Base-by-base conservation (phyloP, 345 rosid genomes). In the Gossypium longicalyx region DNA sequence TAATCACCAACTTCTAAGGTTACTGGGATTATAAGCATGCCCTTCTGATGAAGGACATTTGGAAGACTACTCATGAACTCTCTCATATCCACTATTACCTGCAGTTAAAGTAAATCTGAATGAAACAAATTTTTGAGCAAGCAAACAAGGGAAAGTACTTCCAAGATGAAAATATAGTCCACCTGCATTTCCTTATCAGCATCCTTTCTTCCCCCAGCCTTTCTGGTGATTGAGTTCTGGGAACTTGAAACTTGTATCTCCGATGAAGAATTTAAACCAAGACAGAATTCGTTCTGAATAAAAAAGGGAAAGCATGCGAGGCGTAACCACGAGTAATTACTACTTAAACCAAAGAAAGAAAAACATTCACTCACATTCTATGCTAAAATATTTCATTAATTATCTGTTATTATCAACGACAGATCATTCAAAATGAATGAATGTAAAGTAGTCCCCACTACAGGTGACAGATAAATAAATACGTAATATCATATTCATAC, bases 21-120 rank as follows among this genome's bases (percentile, higher is more conserved):
- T 63, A 95, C 94, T 1, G 99, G 99, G 80, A 90, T 87, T 77
- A 93, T 88, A 66, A 87, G 89, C 93, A 93, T 91, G 64, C 98
- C 97, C 84, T 89, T 93, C 83, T 85, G 99, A 80, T 95, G 98
- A 79, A 95, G 97, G 76, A 95, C 97, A 83, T 93, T 95, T 7
- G 99, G 99, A 64, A 95, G 90, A 84, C 98, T 95, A 85, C 99
- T 95, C 99, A 95, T 95, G 81, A 95, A 95, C 87, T 95, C 99
- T 79, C 99, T 93, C 97, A 93, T 90, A 78, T 93, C 99, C 80
- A 95, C 99, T 80, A 93, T 88, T 77, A 93, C 89, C 98, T 94
- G 86, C 58, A 76, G 20, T 77, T 54, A 22, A 2, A 25, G 72
- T 47, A 67, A 20, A 20, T 75, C 17, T 4, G 20, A 57, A 63